Conservation (phyloP, 169 alveolate species). For the Plasmodium billcollinsi region DNA sequence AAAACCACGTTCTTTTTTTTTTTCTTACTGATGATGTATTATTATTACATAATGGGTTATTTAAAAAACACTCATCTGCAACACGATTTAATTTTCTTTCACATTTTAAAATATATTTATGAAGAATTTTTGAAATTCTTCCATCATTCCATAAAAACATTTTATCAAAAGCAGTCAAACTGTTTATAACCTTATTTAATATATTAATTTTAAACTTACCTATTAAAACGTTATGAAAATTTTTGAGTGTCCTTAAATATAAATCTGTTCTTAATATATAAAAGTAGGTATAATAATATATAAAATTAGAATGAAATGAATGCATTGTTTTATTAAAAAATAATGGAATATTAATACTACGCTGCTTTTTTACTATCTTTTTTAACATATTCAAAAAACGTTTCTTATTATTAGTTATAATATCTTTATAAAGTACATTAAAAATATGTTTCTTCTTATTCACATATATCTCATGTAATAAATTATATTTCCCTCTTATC, state of each 20-base stretch:
- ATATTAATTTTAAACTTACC: conserved; percentile 16
- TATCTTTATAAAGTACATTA: conserved; percentile 36
- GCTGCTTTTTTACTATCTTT: conserved; percentile 45
- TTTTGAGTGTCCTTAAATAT: conserved; percentile 7
- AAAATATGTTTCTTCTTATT: conserved; percentile 48
- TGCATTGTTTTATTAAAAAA: conserved; percentile 22
- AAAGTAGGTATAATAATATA: conserved; percentile 23
- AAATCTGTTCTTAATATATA: conserved; percentile 15
- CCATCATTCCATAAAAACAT: conserved; percentile 57
- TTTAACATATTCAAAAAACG: conserved; percentile 7
- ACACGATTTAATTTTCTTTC: conserved; percentile 18
- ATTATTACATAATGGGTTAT: not conserved
- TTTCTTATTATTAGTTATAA: conserved; percentile 35
- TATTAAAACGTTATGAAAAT: conserved; percentile 12
- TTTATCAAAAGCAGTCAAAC: conserved; percentile 29
- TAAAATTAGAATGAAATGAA: conserved; percentile 33
- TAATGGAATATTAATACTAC: conserved; percentile 16
- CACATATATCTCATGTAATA: conserved; percentile 15
- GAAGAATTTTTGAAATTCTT: conserved; percentile 5
- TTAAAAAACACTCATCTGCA: conserved; percentile 9
- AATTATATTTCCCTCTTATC: not conserved
- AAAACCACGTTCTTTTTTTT: no score
- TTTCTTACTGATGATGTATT: no score
- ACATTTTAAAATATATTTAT: conserved; percentile 15
- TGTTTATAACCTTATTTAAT: conserved; percentile 1